These are phyloP conservation scores for Atalantia buxifolia DNA, from an alignment of 345 rosid species.

Conservation along the genomic window DNA sequence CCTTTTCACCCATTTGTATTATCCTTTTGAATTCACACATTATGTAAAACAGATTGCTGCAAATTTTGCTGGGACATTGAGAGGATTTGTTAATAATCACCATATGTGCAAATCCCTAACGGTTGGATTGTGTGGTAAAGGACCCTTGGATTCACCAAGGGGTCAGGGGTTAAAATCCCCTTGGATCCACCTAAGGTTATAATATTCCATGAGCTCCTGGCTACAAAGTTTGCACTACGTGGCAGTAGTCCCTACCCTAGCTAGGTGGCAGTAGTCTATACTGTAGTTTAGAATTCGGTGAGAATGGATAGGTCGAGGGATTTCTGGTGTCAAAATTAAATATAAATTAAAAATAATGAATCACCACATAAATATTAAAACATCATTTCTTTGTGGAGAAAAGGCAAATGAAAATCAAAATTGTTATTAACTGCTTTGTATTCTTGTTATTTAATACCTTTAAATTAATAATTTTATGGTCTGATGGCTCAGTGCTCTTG, in stretches of 20 bases:
- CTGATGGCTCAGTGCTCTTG: neutral
- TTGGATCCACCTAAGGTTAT: neutral
- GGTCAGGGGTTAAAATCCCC: neutral
- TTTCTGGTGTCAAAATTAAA: neutral
- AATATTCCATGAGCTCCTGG: neutral
- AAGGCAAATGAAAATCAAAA: neutral
- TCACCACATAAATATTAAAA: neutral
- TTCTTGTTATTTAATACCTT: neutral
- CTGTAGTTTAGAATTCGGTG: neutral
- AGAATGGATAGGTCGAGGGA: neutral
- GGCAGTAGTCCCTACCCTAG: neutral
- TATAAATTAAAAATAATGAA: no score
- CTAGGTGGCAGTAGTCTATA: neutral
- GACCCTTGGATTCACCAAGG: neutral
- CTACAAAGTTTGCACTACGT: neutral
- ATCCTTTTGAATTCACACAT: neutral
- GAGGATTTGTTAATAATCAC: neutral
- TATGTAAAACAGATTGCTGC: neutral
- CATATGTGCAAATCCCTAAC: neutral
- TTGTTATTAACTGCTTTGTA: neutral
- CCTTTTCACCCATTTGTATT: neutral
- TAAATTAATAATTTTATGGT: neutral
- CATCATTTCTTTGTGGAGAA: neutral
- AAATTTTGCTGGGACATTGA: neutral
- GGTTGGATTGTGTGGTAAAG: neutral